Base-by-base conservation (phyloP, 2,329 filamentous ascomycete genomes). In the Pseudopyrenochaeta lycopersici region DNA sequence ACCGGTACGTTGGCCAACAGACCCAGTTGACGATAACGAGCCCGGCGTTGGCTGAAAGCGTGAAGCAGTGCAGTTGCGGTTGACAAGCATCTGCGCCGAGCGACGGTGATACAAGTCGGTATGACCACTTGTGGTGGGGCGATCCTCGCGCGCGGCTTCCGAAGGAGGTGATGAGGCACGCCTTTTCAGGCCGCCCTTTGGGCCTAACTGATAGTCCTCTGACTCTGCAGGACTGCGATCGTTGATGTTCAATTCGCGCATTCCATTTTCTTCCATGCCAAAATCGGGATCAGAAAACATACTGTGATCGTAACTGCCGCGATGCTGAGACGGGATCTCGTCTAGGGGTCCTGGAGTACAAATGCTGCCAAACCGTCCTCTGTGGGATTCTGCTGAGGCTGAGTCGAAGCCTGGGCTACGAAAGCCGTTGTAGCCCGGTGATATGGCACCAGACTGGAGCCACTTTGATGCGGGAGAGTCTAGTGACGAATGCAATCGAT, bases 161-260 rank as follows among this genome's bases (percentile, higher is more conserved):
- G 82, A 80, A 33, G 86, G 86, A 17, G 87, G 85, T 48, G 85
- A 88, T 12, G 85, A 87, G 55, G 87, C 87, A 52, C 86, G 81
- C 68, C 87, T 80, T 73, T 89, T 90, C 63, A 84, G 82, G 43
- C 86, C 85, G 49, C 82, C 79, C 64, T 79, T 82, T 20, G 79
- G 76, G 46, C 67, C 72, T 40, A 68, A 58, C 35, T 75, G 72
- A 41, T 78, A 79, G 33, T 81, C 80, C 15, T 80, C 77, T 29
- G 73, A 77, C 23, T 73, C 75, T 39, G 77, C 72, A 46, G 75
- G 79, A 65, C 78, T 81, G 56, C 81, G 78, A 52, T 86, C 84
- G 56, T 84, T 81, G 57, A 85, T 79, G 58, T 84, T 79, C 49
- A 85, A 72, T 48, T 82, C 75, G 66, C 79, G 74, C 80, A 81